Evolutionary conservation across 345 rosid genomes (phyloP), one percentile per base, ranked within the genome.

Genomic region (Camelina laxa): DNA sequence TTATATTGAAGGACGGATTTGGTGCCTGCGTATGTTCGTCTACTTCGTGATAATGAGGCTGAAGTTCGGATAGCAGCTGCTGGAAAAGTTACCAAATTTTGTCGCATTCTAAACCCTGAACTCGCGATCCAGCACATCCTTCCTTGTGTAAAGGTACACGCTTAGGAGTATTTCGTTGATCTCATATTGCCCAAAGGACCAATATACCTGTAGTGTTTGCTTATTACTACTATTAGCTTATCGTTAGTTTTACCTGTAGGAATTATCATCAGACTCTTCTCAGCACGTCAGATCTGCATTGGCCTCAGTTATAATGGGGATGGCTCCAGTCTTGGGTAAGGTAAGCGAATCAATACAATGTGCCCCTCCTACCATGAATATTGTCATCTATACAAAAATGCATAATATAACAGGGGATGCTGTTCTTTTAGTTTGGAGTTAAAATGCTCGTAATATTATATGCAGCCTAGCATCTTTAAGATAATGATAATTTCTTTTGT

Each of bases 51-150:
- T 78, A 89, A 88, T 83, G 98, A 94, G 80, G 98, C 98, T 77
- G 98, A 94, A 88, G 97, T 94, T 33, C 90, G 98, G 44, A 94
- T 91, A 77, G 98, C 98, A 45, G 97, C 98, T 75, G 97, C 97
- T 54, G 97, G 96, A 16, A 91, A 91, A 88, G 95, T 89, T 35
- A 91, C 98, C 3, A 94, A 91, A 80, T 91, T 94, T 80, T 91
- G 95, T 80, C 85, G 90, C 77, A 91, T 91, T 67, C 79, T 94
- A 78, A 91, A 70, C 72, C 96, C 98, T 20, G 97, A 94, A 79
- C 93, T 91, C 60, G 87, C 97, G 56, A 83, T 86, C 72, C 96
- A 86, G 60, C 86, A 87, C 42, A 85, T 94, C 75, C 95, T 94
- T 80, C 97, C 97, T 16, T 89, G 93, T 69, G 95, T 94, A 57